Evolutionary conservation across 169 alveolate genomes (phyloP), one percentile per base, ranked within the genome.

Genomic region (Ichthyophthirius multifiliis): DNA sequence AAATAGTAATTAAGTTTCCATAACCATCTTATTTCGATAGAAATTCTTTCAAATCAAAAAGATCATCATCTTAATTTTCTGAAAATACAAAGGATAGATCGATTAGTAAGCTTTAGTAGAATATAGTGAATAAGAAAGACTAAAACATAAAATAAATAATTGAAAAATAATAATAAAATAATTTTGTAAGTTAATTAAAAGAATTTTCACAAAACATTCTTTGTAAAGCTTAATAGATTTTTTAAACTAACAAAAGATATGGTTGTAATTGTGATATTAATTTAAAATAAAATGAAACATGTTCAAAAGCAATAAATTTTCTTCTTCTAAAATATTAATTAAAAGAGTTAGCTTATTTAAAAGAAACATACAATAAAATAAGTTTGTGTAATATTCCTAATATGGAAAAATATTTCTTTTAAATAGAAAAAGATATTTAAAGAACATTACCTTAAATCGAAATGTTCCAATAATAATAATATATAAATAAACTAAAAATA

Each of bases 241-340:
- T 55, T 55, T 55, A 55, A 27, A 55, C 27, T 7, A 55, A 55
- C 43, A 55, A 55, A 12, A 55, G 71, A n/a, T n/a, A 27, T 55
- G 71, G 71, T 0, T 81, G 71, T 47, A 46, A 76, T n/a, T 65
- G 65, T 7, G 88, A 82, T 43, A 63, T 82, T 16, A 39, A 67
- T 67, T 41, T 67, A 39, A 41, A 67, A 18, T 10, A 5, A 37
- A 62, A 39, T 18, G 62, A 27, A 3, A 67, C 63, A 37, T 67
- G 77, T 18, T 67, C 77, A 13, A 67, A 67, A 18, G 48, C 62
- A 1, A 37, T 18, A 18, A 4, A 67, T 16, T 67, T 47, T 47
- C 16, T 67, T 0, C 31, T 55, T 23, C n/a, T 18, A 67, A 4
- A 39, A n/a, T 37, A 67, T 39, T 12, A n/a, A 34, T 37, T 37